Conservation (phyloP, 176 grass and related monocot genomes). For the Chrysopogon serrulatus region DNA sequence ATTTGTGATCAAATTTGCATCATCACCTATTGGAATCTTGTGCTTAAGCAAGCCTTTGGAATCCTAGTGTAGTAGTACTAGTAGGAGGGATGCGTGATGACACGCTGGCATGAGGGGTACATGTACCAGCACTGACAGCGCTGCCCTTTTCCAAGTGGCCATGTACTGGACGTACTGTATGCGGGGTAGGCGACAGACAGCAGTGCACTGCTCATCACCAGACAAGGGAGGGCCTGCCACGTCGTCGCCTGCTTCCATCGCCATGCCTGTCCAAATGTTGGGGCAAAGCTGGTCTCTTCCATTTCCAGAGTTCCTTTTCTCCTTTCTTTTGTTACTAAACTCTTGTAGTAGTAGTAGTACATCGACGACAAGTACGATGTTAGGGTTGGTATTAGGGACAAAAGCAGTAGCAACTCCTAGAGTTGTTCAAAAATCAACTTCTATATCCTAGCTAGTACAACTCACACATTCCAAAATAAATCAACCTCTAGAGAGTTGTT, state of each 20-base stretch:
- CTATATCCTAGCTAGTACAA: not conserved
- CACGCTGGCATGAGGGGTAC: constrained; percentile 41
- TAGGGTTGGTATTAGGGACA: not conserved
- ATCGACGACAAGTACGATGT: not conserved
- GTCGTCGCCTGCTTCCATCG: no score
- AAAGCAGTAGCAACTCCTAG: not conserved
- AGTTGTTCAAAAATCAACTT: not conserved
- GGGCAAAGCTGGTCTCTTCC: not conserved
- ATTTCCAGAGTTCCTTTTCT: not conserved
- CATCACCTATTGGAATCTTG: not conserved
- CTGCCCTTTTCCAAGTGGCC: constrained; percentile 13
- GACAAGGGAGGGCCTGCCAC: not conserved
- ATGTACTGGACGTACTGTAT: not conserved
- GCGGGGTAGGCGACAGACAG: not conserved
- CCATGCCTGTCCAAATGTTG: not conserved
- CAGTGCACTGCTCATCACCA: not conserved
- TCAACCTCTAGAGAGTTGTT: not conserved
- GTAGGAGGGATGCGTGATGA: no score
- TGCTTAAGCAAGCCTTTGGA: no score
- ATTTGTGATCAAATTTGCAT: not conserved
- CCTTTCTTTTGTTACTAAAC: not conserved
- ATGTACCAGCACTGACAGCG: constrained; percentile 41
- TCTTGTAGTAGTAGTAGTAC: not conserved
- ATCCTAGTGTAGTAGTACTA: no score
- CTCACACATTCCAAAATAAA: not conserved